Evolutionary conservation across 163 green algal species (phyloP).

Genomic region (Picocystis sp.): DNA sequence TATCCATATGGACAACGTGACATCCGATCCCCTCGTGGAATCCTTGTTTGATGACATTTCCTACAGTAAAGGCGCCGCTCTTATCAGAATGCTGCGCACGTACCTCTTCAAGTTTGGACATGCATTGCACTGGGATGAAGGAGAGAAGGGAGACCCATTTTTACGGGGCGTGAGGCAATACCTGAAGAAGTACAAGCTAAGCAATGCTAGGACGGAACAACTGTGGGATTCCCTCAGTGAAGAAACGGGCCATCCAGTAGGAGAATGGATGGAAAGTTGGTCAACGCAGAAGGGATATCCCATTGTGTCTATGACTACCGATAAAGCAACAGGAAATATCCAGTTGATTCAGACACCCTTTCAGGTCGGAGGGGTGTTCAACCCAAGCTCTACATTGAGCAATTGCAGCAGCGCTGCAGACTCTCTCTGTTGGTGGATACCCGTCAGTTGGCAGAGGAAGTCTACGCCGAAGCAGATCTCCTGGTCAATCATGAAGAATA

Average conservation of each 20-base stretch:
- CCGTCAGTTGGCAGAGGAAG: too few species aligned
- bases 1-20: constrained; percentile 16
- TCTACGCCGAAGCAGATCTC: neutral
- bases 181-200: constrained; percentile 3
- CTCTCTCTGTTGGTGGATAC: neutral
- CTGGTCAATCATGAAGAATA: neutral
- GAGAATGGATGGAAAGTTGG: neutral
- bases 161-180: constrained; percentile 3
- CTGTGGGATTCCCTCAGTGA: neutral
- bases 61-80: constrained; percentile 56
- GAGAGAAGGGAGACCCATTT: constrained; percentile 1
- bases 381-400: neutral
- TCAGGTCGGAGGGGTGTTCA: neutral
- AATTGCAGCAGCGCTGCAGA: neutral
- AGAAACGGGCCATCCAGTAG: neutral
- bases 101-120: neutral
- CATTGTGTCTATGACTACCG: too few species aligned
- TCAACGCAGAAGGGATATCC: neutral
- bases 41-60: constrained; percentile 29
- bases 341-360: too few species aligned
- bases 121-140: neutral
- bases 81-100: constrained; percentile 65
- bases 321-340: too few species aligned
- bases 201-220: neutral
- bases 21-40: neutral